Conservation (phyloP, 108 stramenopile genomes). For the Nitzschia sp. region DNA sequence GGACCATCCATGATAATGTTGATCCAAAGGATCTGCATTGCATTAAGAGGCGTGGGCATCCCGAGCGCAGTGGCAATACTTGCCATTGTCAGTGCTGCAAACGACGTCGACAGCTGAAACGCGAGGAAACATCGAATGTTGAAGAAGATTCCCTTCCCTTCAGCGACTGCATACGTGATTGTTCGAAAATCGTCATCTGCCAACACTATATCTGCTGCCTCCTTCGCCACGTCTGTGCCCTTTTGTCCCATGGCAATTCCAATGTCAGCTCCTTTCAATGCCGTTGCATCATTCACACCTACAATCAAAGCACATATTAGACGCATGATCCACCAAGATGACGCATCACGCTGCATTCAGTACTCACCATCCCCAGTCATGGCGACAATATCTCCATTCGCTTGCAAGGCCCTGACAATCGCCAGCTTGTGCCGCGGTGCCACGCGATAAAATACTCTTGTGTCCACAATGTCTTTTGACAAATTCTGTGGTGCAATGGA, state of each 20-base stretch:
- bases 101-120: constrained; percentile 93
- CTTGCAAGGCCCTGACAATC: constrained; percentile 92
- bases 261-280: constrained; percentile 93
- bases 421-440: constrained; percentile 94
- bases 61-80: constrained; percentile 87
- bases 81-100: constrained; percentile 94
- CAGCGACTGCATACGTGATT: constrained; percentile 90
- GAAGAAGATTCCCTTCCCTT: constrained; percentile 98
- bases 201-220: constrained; percentile 94
- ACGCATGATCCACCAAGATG: neutral
- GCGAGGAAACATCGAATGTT: constrained; percentile 98
- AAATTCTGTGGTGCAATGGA: constrained; percentile 68
- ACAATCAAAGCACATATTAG: neutral
- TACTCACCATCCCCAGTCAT: constrained; percentile 93
- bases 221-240: constrained; percentile 98
- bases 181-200: constrained; percentile 95
- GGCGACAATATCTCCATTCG: constrained; percentile 91
- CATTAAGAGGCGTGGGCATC: constrained; percentile 91
- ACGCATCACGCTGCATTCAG: neutral
- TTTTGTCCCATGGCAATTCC: constrained; percentile 97
- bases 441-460: constrained; percentile 94
- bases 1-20: constrained; percentile 99
- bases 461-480: constrained; percentile 65
- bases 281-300: constrained; percentile 93
- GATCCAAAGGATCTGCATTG: constrained; percentile 99